A percentile compares a stretch with the other conserved stretches of the same genome.
Evolutionary conservation across 106 monocot species (phyloP).

Genomic region (Dactylorhiza incarnata): DNA sequence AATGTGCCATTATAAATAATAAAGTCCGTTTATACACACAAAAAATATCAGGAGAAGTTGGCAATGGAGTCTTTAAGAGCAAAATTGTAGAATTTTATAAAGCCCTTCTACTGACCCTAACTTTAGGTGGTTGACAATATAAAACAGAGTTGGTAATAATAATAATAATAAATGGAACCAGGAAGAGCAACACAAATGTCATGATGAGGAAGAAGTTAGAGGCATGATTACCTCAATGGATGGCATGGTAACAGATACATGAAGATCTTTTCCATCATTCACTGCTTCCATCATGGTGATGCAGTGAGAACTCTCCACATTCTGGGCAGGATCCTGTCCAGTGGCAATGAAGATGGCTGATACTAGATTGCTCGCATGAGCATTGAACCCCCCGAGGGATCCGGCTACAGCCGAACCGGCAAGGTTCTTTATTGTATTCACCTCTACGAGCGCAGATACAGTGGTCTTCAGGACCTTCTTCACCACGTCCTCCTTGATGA

Average conservation of each 20-base stretch:
- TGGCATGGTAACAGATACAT: conserved; percentile 87
- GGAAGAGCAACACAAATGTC: neutral
- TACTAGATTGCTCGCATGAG: conserved; percentile 88
- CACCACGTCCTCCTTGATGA: conserved; percentile 56
- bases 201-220: neutral
- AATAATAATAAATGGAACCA: no score
- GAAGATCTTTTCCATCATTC: conserved; percentile 86
- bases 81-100: no score
- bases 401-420: conserved; percentile 84
- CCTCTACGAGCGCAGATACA: conserved; percentile 58
- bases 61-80: no score
- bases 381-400: conserved; percentile 83
- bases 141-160: no score
- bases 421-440: conserved; percentile 78
- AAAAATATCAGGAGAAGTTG: no score
- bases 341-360: conserved; percentile 78
- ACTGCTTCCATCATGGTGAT: conserved; percentile 91
- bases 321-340: conserved; percentile 95
- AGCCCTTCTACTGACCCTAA: no score
- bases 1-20: no score
- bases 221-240: conserved; percentile 56
- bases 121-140: no score
- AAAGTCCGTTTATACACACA: no score
- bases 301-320: conserved; percentile 96
- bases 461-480: conserved; percentile 71